Percentiles rank a stretch among this genome's conserved stretches.
Conservation (phyloP, 768 basidiomycete species). For the Amanita polypyramis region DNA sequence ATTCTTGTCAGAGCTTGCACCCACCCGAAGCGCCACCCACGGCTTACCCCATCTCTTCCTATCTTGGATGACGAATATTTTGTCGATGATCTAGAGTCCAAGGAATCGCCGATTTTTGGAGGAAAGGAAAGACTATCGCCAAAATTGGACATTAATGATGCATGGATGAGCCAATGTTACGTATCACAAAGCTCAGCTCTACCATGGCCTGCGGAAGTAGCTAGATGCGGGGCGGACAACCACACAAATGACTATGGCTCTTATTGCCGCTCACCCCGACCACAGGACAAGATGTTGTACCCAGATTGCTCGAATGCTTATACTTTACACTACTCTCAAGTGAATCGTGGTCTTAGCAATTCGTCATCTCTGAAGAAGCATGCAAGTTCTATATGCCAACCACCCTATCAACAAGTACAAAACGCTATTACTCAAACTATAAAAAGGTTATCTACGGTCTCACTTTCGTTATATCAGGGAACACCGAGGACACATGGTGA, state of each 20-base stretch:
- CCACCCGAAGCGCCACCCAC: conserved; percentile 40
- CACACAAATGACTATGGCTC: background rate
- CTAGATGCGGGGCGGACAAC: background rate
- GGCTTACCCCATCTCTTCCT: conserved; percentile 66
- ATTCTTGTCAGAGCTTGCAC: conserved; percentile 36
- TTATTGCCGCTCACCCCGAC: background rate
- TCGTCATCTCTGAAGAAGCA: conserved; percentile 9
- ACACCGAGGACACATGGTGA: conserved; percentile 25
- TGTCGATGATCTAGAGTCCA: conserved; percentile 34
- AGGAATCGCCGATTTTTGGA: conserved; percentile 70
- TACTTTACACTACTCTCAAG: background rate
- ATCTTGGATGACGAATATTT: conserved; percentile 49
- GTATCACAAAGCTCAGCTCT: background rate
- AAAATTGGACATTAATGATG: conserved; percentile 15
- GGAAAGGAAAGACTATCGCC: conserved; percentile 54
- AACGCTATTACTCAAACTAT: conserved; percentile 25
- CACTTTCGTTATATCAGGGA: conserved; percentile 37
- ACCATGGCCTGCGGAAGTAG: background rate
- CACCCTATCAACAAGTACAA: conserved; percentile 30
- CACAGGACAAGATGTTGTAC: conserved; percentile 3
- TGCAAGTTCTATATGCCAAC: conserved; percentile 16
- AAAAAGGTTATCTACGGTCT: conserved; percentile 30
- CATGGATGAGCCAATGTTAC: conserved; percentile 4
- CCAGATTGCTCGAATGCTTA: background rate
- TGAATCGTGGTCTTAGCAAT: background rate